Conservation (phyloP, 2,329 filamentous ascomycete species). For the Aspergillus intermedius region DNA sequence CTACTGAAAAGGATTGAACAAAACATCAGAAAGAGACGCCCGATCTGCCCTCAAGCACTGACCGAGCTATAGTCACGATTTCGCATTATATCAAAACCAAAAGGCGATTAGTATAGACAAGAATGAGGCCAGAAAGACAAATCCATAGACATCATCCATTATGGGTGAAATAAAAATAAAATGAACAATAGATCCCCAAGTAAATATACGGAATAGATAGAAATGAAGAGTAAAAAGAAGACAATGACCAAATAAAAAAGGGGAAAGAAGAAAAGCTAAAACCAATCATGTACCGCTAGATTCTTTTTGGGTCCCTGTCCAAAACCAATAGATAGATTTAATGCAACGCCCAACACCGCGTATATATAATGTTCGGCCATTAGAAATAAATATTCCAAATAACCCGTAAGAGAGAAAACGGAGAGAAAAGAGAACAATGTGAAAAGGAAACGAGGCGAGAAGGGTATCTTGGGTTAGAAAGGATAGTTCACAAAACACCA, state of each 20-base stretch:
- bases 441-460: background rate
- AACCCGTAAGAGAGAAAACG: background rate
- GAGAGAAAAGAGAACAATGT: background rate
- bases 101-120: too few relatives aligned
- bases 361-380: slow-evolving; percentile 1
- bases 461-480: background rate
- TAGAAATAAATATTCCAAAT: background rate
- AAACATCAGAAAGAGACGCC: too few relatives aligned
- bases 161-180: slow-evolving; percentile 1
- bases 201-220: slow-evolving; percentile 1
- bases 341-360: slow-evolving; percentile 2
- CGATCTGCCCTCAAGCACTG: too few relatives aligned
- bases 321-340: background rate
- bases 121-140: too few relatives aligned
- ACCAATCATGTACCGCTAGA: background rate
- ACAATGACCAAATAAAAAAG: background rate
- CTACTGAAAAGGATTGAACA: too few relatives aligned
- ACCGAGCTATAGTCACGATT: too few relatives aligned
- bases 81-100: too few relatives aligned
- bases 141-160: background rate
- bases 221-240: background rate
- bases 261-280: background rate
- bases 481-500: slow-evolving; percentile 22
- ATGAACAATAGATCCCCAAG: background rate
- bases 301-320: background rate